Evolutionary conservation across 2,329 filamentous ascomycete species (phyloP).

Genomic region (Myriosclerotinia duriaeana): DNA sequence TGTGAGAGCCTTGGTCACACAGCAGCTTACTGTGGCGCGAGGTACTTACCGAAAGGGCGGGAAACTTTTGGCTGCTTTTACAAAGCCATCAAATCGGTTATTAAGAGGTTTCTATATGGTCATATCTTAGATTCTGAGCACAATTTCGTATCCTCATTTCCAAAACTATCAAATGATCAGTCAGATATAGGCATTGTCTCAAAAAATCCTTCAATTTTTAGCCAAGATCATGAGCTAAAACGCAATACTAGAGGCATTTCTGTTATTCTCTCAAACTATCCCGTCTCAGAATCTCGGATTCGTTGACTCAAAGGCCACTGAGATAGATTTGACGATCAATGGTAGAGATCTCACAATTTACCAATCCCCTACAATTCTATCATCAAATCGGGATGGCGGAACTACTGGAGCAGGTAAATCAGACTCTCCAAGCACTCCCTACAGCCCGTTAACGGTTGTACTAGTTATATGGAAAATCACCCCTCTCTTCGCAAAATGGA

Average conservation of each 20-base stretch:
- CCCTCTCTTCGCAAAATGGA: slow-evolving; percentile 78
- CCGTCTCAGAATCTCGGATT: slow-evolving; percentile 81
- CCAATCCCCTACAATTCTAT: slow-evolving; percentile 81
- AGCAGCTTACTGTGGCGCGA: slow-evolving; percentile 8
- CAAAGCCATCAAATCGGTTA: neutral
- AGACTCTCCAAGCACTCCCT: slow-evolving; percentile 20
- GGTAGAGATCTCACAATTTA: slow-evolving; percentile 71
- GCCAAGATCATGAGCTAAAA: slow-evolving; percentile 11
- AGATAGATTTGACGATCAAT: slow-evolving; percentile 66
- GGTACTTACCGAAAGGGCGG: slow-evolving; percentile 6
- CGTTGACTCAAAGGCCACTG: slow-evolving; percentile 67
- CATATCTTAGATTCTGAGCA: neutral
- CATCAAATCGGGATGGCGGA: slow-evolving; percentile 69
- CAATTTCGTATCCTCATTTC: neutral
- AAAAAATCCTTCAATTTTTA: neutral
- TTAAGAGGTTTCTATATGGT: neutral
- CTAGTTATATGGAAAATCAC: slow-evolving; percentile 89
- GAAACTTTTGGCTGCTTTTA: neutral
- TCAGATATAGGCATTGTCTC: neutral
- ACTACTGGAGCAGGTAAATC: slow-evolving; percentile 68
- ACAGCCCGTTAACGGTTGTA: neutral
- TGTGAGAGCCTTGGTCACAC: slow-evolving; percentile 18
- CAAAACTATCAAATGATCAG: neutral
- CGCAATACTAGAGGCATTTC: slow-evolving; percentile 71
- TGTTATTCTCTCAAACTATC: slow-evolving; percentile 76